A percentile compares a stretch with the other conserved stretches of the same genome.
phyloP scores from a whole-genome alignment of 1,284 basidiomycete genomes.

The Rhodotorula sp. region DNA sequence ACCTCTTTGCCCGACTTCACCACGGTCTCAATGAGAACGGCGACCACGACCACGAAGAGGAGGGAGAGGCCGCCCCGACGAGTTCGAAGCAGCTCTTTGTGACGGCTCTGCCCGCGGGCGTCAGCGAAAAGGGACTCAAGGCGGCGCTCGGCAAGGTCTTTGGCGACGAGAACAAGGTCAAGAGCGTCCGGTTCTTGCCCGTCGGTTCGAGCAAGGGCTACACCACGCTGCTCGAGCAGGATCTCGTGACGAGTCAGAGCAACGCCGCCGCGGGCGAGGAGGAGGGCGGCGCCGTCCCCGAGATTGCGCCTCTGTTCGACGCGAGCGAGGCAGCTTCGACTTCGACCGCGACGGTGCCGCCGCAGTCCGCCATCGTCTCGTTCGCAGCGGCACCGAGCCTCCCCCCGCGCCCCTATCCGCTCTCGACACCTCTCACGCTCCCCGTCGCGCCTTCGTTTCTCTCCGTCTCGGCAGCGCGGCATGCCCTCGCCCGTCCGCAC shows the following conservation, averaged over 20 bases:
- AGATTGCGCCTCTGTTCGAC: slow-evolving; percentile 12
- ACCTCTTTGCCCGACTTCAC: slow-evolving; percentile 29
- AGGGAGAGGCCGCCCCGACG: neutral
- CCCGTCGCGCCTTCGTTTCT: slow-evolving; percentile 12
- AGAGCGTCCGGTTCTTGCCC: slow-evolving; percentile 11
- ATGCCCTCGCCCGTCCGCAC: slow-evolving; percentile 26
- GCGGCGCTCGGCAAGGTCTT: slow-evolving; percentile 22
- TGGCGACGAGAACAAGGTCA: slow-evolving; percentile 11
- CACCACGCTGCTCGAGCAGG: slow-evolving; percentile 3
- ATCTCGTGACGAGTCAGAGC: neutral
- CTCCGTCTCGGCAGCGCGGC: slow-evolving; percentile 10
- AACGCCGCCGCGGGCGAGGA: neutral
- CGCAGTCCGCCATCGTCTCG: slow-evolving; percentile 22
- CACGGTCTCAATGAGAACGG: neutral
- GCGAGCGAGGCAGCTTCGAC: neutral
- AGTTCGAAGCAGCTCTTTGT: slow-evolving; percentile 19
- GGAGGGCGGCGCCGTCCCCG: neutral
- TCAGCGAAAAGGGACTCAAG: slow-evolving; percentile 21
- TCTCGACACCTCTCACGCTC: slow-evolving; percentile 3
- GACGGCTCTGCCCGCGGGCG: slow-evolving; percentile 23
- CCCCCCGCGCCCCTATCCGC: slow-evolving; percentile 14
- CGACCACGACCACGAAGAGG: neutral
- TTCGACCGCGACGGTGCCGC: neutral
- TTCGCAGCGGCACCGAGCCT: slow-evolving; percentile 15
- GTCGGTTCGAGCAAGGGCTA: neutral